A percentile compares a stretch with the other conserved stretches of the same genome.
These are phyloP conservation scores for Cercospora beticola DNA, from an alignment of 2,329 filamentous ascomycete species.

Conservation along the genomic window DNA sequence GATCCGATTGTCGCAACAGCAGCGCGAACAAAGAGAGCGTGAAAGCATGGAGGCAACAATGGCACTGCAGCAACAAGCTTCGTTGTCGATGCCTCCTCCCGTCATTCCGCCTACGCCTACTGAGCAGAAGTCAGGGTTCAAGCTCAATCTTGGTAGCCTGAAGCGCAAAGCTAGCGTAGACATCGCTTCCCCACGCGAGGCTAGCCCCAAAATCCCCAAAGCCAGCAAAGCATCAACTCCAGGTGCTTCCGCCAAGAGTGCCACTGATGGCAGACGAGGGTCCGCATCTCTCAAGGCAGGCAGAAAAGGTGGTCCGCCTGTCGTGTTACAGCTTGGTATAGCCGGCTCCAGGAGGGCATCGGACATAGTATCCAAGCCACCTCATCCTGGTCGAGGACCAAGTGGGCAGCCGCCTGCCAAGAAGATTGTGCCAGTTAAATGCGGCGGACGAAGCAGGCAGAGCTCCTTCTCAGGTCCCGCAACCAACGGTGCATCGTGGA, in stretches of 20 bases:
- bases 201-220: conserved; percentile 33
- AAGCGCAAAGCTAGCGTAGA: conserved; percentile 34
- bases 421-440: conserved; percentile 15
- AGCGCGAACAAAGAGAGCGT: conserved; percentile 17
- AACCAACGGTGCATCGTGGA: conserved; percentile 8
- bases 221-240: conserved; percentile 24
- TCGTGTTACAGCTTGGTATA: conserved; percentile 20
- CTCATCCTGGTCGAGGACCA: conserved; percentile 16
- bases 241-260: conserved; percentile 14
- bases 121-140: conserved; percentile 29
- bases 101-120: conserved; percentile 16
- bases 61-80: conserved; percentile 14
- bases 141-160: conserved; percentile 28
- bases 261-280: conserved; percentile 4
- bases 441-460: conserved; percentile 10
- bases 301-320: conserved; percentile 11
- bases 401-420: conserved; percentile 10
- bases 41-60: conserved; percentile 17
- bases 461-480: conserved; percentile 13
- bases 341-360: conserved; percentile 18
- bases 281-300: conserved; percentile 12
- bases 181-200: conserved; percentile 21
- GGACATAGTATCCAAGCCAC: conserved; percentile 25
- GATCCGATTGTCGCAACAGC: conserved; percentile 14
- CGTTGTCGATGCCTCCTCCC: conserved; percentile 21